Conservation (phyloP, 2,329 filamentous ascomycete genomes). For the Amphichorda felina region DNA sequence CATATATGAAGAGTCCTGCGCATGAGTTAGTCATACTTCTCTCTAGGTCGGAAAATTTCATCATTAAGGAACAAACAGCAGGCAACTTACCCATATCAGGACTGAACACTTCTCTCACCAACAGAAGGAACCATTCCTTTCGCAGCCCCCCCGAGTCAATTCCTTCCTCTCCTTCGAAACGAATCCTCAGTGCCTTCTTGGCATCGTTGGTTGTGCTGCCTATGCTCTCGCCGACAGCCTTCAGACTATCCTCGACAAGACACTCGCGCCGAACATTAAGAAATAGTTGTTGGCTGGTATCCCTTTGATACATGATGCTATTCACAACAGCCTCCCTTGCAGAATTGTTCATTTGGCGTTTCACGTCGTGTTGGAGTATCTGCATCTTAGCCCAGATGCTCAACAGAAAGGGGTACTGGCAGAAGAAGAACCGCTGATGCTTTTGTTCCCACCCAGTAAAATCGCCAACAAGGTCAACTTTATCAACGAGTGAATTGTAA, state of each 20-base stretch:
- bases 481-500: constrained; percentile 78
- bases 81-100: constrained; percentile 63
- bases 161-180: constrained; percentile 80
- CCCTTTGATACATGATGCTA: constrained; percentile 66
- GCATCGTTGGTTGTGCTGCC: constrained; percentile 73
- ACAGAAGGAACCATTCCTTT: constrained; percentile 89
- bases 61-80: not conserved
- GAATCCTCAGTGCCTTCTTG: constrained; percentile 79
- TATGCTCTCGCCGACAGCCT: constrained; percentile 73
- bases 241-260: constrained; percentile 77
- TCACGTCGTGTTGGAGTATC: constrained; percentile 79
- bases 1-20: constrained; percentile 79
- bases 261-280: constrained; percentile 74
- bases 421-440: constrained; percentile 69
- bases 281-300: constrained; percentile 65
- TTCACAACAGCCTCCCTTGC: constrained; percentile 86
- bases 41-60: no score
- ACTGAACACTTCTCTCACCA: constrained; percentile 84
- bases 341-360: constrained; percentile 79
- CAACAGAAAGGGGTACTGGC: constrained; percentile 83
- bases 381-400: constrained; percentile 89
- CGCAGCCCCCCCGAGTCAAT: constrained; percentile 81
- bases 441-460: constrained; percentile 81
- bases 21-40: not conserved
- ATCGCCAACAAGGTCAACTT: constrained; percentile 72